Base-by-base conservation (phyloP, 2,329 filamentous ascomycete species). In the Alternaria longipes region DNA sequence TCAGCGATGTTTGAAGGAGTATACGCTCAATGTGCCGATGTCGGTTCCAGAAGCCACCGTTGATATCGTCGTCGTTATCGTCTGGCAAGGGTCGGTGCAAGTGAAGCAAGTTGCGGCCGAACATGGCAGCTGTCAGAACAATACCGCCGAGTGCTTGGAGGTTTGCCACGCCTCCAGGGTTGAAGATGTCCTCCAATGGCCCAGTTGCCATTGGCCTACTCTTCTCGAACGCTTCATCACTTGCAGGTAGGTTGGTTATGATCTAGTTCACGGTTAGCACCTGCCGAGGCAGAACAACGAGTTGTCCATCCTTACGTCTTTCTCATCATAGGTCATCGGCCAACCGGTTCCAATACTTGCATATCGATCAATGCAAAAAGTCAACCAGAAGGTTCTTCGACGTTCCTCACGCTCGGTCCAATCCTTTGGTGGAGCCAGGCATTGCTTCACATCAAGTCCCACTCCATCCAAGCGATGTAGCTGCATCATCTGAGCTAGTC, bases 261-360 rank as follows among this genome's bases (percentile, higher is more conserved):
- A 98, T 92, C 82, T 88, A 60, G 3, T 9, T 8, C 9, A 20
- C 8, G 22, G 58, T 74, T 41, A 74, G 64, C 18, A 42, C n/a
- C 53, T 12, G 8, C 41, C 14, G 11, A 14, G 30, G 9, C 3
- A 3, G 8, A 28, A 14, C n/a, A 49, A 20, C 18, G n/a, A 3
- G 11, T 50, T 8, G 8, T n/a, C 8, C 16, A n/a, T 40, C 46
- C 84, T 79, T 71, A 89, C 86, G 77, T 99, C 95, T 74, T 86
- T 87, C 80, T 99, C 95, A 66, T 98, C 94, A 56, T 98, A 87
- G 0, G 87, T 89, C 91, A 98, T 94, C 1, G 95, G 95, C 95
- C 95, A 98, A 7, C 95, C 95, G 2, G 95, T 98, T 34, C 95
- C 95, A 58, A 97, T 95, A 72, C 93, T 97, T 6, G 93, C 92